Evolutionary conservation across 202 grass and related monocot genomes (phyloP).

Genomic region (Hordeum pubiflorum): DNA sequence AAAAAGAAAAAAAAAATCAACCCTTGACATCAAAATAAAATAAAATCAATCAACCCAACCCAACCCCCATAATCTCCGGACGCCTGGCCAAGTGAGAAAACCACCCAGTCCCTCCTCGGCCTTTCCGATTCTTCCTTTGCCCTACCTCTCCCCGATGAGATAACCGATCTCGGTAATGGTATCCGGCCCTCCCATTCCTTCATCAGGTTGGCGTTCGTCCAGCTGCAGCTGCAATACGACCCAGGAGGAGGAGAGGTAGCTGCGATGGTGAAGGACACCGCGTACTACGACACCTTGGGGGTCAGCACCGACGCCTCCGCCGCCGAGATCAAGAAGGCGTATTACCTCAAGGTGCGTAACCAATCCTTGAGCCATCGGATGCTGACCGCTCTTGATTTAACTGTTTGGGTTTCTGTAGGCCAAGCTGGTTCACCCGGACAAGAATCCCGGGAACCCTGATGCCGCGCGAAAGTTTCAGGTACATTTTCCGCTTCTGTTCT

Average conservation of each 20-base stretch:
- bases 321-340: slow-evolving; percentile 89
- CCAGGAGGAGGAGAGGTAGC: neutral
- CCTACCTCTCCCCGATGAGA: neutral
- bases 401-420: slow-evolving; percentile 44
- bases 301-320: slow-evolving; percentile 67
- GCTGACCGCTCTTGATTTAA: neutral
- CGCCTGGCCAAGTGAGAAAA: neutral
- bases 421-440: slow-evolving; percentile 76
- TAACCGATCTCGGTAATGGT: neutral
- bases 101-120: neutral
- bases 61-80: neutral
- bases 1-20: too few species aligned
- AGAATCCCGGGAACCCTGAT: slow-evolving; percentile 75
- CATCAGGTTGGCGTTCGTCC: neutral
- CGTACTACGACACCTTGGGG: slow-evolving; percentile 75
- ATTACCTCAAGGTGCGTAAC: slow-evolving; percentile 69
- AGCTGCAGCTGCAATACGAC: neutral
- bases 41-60: too few species aligned
- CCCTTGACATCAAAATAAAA: too few species aligned
- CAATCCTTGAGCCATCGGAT: neutral
- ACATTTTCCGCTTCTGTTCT: neutral
- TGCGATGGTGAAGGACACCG: slow-evolving; percentile 61
- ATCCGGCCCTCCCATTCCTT: neutral
- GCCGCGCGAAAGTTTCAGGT: slow-evolving; percentile 85
- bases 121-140: neutral